These are phyloP conservation scores for Cruciata laevipes DNA, from an alignment of 257 asterid genomes.

Conservation along the genomic window DNA sequence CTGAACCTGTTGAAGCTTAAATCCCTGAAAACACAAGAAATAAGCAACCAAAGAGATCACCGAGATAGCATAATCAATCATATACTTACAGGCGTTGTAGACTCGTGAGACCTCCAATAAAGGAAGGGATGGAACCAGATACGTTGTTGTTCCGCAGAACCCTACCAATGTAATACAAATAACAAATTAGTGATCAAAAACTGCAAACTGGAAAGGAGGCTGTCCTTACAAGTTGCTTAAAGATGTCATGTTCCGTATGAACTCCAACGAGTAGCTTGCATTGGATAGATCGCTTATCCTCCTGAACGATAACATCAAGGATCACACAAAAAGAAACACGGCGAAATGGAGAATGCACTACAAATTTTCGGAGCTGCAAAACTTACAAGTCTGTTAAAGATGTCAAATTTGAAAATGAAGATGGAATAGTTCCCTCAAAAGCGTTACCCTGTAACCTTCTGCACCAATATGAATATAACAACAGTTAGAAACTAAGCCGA, in stretches of 20 bases:
- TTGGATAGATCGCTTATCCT: conserved; percentile 74
- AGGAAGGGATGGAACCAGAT: conserved; percentile 66
- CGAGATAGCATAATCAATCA: background rate
- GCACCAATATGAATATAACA: conserved; percentile 12
- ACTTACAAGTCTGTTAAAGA: conserved; percentile 57
- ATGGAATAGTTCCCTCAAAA: conserved; percentile 66
- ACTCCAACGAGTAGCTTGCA: conserved; percentile 64
- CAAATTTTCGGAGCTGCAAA: background rate
- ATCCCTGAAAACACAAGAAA: conserved; percentile 47
- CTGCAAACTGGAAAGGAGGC: conserved; percentile 7
- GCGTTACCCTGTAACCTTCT: conserved; percentile 84
- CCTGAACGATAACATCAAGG: conserved; percentile 34
- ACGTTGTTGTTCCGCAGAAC: conserved; percentile 67
- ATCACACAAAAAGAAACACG: background rate
- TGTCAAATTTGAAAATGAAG: conserved; percentile 57
- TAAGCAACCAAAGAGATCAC: background rate
- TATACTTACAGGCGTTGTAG: conserved; percentile 53
- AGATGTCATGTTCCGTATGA: conserved; percentile 41
- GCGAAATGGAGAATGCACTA: background rate
- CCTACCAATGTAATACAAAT: conserved; percentile 26
- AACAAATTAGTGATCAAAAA: background rate
- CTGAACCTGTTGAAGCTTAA: conserved; percentile 81
- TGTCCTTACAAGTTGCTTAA: conserved; percentile 59
- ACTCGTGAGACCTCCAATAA: conserved; percentile 38
- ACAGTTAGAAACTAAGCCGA: conserved; percentile 9